These are phyloP conservation scores for Kandelia obovata DNA, from an alignment of 345 rosid species.

Conservation along the genomic window DNA sequence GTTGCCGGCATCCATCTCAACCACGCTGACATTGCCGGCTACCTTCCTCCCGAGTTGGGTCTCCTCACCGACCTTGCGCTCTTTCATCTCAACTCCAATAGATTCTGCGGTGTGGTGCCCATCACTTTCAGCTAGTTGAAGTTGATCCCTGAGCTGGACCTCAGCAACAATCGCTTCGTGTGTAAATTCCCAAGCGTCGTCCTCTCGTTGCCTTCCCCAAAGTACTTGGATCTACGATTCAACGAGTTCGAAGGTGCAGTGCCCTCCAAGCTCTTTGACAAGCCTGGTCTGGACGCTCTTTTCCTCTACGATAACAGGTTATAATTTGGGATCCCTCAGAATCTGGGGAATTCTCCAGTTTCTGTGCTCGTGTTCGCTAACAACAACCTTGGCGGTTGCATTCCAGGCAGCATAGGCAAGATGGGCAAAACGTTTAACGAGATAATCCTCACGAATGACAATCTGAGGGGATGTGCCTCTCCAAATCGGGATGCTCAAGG, in stretches of 20 bases:
- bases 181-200: slow-evolving; percentile 62
- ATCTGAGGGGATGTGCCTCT: slow-evolving; percentile 74
- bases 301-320: slow-evolving; percentile 66
- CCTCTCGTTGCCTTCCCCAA: slow-evolving; percentile 52
- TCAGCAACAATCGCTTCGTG: slow-evolving; percentile 72
- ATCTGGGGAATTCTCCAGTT: slow-evolving; percentile 73
- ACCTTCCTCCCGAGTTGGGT: slow-evolving; percentile 58
- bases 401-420: slow-evolving; percentile 60
- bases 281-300: slow-evolving; percentile 48
- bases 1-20: slow-evolving; percentile 74
- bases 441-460: slow-evolving; percentile 28
- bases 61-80: slow-evolving; percentile 61
- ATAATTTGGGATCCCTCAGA: slow-evolving; percentile 52
- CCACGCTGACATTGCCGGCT: slow-evolving; percentile 75
- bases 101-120: slow-evolving; percentile 69
- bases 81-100: slow-evolving; percentile 66
- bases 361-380: slow-evolving; percentile 59
- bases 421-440: slow-evolving; percentile 32
- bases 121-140: slow-evolving; percentile 44
- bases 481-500: slow-evolving; percentile 54
- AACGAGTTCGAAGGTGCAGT: slow-evolving; percentile 74
- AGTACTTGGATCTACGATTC: slow-evolving; percentile 67
- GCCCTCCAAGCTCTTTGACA: slow-evolving; percentile 56
- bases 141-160: slow-evolving; percentile 64
- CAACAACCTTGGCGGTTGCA: slow-evolving; percentile 73